Evolutionary conservation across 305 asterid genomes (phyloP).

Genomic region (Fraxinus floribunda): DNA sequence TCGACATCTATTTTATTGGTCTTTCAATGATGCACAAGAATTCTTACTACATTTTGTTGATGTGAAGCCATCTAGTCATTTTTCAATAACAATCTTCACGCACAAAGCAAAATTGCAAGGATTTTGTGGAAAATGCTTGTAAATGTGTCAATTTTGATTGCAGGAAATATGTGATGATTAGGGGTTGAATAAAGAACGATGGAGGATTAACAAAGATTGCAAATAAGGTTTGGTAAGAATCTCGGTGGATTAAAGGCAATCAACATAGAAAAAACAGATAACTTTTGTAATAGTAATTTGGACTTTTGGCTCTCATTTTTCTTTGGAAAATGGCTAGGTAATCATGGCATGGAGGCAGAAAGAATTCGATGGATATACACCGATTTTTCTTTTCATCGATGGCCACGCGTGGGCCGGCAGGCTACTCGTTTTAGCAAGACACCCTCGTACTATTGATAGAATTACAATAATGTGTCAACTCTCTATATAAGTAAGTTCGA

Average conservation of each 20-base stretch:
- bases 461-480: neutral
- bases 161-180: neutral
- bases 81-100: neutral
- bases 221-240: neutral
- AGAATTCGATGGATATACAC: neutral
- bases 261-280: neutral
- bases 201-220: neutral
- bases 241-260: neutral
- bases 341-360: neutral
- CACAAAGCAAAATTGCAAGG: neutral
- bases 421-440: neutral
- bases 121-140: neutral
- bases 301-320: neutral
- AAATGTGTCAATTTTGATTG: neutral
- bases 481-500: neutral
- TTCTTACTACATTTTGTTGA: neutral
- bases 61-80: neutral
- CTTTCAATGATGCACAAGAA: neutral
- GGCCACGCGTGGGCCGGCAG: neutral
- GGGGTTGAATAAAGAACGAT: neutral
- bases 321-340: neutral
- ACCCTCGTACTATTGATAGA: too few species aligned
- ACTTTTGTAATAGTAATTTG: neutral
- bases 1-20: neutral
- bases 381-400: neutral